Percentiles rank a stretch among this genome's conserved stretches.
phyloP scores from a whole-genome alignment of 2,329 filamentous ascomycete genomes.

The Eutypa lata region DNA sequence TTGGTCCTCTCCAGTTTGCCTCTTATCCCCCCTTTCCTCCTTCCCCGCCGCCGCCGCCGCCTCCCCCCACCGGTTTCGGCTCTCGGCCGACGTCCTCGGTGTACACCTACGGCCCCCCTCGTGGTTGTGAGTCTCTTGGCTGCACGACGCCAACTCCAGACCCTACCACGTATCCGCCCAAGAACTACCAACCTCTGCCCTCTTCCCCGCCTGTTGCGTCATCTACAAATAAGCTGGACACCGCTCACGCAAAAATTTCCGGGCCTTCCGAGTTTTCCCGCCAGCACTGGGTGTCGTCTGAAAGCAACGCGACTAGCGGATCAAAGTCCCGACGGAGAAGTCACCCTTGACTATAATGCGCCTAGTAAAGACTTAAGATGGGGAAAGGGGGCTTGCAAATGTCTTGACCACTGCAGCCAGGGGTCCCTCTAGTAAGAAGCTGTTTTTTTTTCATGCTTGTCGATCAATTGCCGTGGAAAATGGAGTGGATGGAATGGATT shows the following conservation, averaged over 20 bases:
- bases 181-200: background rate
- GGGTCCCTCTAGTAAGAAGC: too few relatives aligned
- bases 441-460: too few relatives aligned
- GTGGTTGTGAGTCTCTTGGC: background rate
- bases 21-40: background rate
- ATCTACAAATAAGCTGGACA: too few relatives aligned
- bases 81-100: background rate
- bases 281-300: background rate
- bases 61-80: background rate
- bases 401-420: too few relatives aligned
- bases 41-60: background rate
- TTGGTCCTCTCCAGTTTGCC: slow-evolving; percentile 5
- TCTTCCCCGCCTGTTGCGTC: too few relatives aligned
- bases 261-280: background rate
- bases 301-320: background rate
- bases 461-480: too few relatives aligned
- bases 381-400: too few relatives aligned
- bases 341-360: background rate
- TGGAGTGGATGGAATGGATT: too few relatives aligned
- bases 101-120: background rate
- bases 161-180: background rate
- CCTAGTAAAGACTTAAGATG: background rate
- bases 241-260: too few relatives aligned
- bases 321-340: background rate
- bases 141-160: background rate